Evolutionary conservation across 2,329 filamentous ascomycete species (phyloP).

Genomic region (Pseudogymnoascus pannorum): DNA sequence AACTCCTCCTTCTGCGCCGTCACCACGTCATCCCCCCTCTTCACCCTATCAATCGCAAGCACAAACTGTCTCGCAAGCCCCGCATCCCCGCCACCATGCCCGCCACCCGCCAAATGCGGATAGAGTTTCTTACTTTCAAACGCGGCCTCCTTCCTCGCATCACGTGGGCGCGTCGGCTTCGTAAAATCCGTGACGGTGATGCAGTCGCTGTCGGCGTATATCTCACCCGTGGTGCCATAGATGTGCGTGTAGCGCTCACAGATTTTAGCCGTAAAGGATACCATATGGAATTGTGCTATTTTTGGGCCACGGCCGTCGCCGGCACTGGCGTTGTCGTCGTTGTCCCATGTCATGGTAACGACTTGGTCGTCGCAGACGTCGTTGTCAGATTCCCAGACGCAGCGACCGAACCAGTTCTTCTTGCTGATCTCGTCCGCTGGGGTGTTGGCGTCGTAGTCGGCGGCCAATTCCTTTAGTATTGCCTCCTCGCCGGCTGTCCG

Average conservation of each 20-base stretch:
- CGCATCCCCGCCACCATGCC: conserved; percentile 72
- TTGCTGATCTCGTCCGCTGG: conserved; percentile 40
- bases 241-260: conserved; percentile 80
- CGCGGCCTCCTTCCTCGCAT: not conserved
- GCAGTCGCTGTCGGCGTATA: conserved; percentile 71
- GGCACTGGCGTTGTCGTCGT: conserved; percentile 39
- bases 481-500: conserved; percentile 42
- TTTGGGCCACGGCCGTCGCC: conserved; percentile 55
- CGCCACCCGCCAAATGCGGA: conserved; percentile 53
- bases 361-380: conserved; percentile 89
- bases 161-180: conserved; percentile 37
- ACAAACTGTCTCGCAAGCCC: conserved; percentile 79
- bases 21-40: conserved; percentile 58
- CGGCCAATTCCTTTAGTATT: conserved; percentile 30
- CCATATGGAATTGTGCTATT: conserved; percentile 88
- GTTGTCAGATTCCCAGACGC: conserved; percentile 89
- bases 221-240: conserved; percentile 80
- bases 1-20: conserved; percentile 69
- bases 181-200: conserved; percentile 70
- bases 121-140: conserved; percentile 42
- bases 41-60: conserved; percentile 70
- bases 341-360: conserved; percentile 82
- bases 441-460: conserved; percentile 47
- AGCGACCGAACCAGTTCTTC: conserved; percentile 81
- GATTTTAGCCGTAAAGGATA: conserved; percentile 78